These are phyloP conservation scores for Tricholoma sp. DNA, from an alignment of 768 basidiomycete species.

Conservation along the genomic window DNA sequence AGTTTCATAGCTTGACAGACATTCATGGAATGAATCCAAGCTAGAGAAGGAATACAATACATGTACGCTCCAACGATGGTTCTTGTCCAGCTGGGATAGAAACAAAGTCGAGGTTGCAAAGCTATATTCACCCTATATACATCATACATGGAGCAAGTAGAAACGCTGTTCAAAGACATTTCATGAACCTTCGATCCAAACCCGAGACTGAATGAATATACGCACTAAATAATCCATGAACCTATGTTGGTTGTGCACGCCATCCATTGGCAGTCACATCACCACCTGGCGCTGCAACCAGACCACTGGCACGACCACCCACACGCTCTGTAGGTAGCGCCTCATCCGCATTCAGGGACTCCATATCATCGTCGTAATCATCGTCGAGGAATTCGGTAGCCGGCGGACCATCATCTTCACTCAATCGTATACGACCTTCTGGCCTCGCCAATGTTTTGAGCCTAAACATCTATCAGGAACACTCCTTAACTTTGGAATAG, in stretches of 20 bases:
- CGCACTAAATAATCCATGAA: background rate
- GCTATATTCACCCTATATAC: background rate
- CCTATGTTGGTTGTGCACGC: background rate
- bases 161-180: background rate
- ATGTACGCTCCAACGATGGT: background rate
- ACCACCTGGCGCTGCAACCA: background rate
- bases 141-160: background rate
- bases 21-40: background rate
- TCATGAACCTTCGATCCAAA: background rate
- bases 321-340: background rate
- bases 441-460: slow-evolving; percentile 48
- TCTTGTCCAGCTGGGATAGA: background rate
- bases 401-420: slow-evolving; percentile 68
- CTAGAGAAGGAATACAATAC: background rate
- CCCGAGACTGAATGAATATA: background rate
- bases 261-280: background rate
- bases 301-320: background rate
- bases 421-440: slow-evolving; percentile 61
- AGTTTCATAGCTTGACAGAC: no score
- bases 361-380: slow-evolving; percentile 47
- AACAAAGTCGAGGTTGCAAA: background rate
- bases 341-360: background rate
- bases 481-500: background rate
- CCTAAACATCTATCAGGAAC: slow-evolving; percentile 26
- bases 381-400: slow-evolving; percentile 60